Conservation (phyloP, 768 basidiomycete genomes). For the Stropharia rugosoannulata region DNA sequence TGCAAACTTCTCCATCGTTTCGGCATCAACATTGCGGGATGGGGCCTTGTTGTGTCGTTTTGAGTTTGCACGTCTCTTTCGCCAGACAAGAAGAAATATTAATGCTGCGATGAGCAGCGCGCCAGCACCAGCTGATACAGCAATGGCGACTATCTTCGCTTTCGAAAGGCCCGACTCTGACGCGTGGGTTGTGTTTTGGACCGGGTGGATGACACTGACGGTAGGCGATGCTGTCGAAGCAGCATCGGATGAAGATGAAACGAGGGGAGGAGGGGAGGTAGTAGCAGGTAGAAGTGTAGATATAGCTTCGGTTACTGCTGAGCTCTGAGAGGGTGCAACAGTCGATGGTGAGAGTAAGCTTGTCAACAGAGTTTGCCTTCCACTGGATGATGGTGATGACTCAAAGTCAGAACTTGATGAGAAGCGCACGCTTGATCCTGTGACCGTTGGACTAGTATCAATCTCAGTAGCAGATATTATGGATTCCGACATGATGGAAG, state of each 20-base stretch:
- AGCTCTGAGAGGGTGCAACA: no score
- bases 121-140: not conserved
- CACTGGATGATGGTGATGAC: not conserved
- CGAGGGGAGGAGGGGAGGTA: not conserved
- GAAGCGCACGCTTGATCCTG: no score
- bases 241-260: not conserved
- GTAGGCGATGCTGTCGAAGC: not conserved
- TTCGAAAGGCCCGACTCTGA: not conserved
- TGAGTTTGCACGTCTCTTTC: not conserved
- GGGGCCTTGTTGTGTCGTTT: not conserved
- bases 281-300: not conserved
- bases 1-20: conserved; percentile 2
- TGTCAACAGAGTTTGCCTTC: no score
- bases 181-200: not conserved
- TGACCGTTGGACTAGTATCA: no score
- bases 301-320: no score
- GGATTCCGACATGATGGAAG: not conserved
- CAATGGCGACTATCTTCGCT: not conserved
- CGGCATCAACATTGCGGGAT: not conserved
- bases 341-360: no score
- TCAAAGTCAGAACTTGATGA: not conserved
- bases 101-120: not conserved
- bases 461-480: no score
- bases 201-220: not conserved
- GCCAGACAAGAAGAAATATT: not conserved